Base-by-base conservation (phyloP, 2,329 filamentous ascomycete genomes). In the Tolypocladium inflatum region DNA sequence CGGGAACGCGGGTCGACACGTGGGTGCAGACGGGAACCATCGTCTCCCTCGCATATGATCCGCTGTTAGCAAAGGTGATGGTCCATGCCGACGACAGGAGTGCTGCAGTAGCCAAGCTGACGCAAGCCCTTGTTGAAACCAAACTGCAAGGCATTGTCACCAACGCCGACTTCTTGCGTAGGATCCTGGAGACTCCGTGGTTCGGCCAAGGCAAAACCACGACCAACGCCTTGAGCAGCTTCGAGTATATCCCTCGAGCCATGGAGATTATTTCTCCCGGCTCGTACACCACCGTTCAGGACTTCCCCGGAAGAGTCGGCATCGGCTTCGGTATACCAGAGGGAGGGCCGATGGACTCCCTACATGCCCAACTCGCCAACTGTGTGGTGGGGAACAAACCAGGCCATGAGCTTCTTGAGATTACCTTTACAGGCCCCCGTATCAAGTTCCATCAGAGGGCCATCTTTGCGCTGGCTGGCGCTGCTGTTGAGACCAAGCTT, bases 371-470 rank as follows among this genome's bases (percentile, higher is more conserved):
- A 30, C 73, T 85, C 35, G 83, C 81, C 2, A 88, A 87, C 61
- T 71, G 80, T 23, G 73, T 87, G 1, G 83, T 82, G 0, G 83
- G 82, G 0, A 87, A 87, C 56, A 62, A 74, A 0, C 65, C 73
- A 0, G 75, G 74, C 0, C 75, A 70, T 4, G 84, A 85, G 65
- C 76, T 75, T 0, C 68, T 88, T 0, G 84, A 88, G 62, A 81
- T 86, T 33, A 86, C 84, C 0, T 63, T 86, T 19, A 78, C 74
- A 17, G 84, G 84, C 0, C 84, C 84, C 0, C 81, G 84, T 38
- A 66, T 87, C 23, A 71, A 72, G 0, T 87, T 87, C 62, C 67
- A 81, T 4, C 75, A 74, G 2, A 70, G 78, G 17, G 83, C 82
- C 1, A 69, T 84, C 1, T 73, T 86, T 9, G 76, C 84, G 3